phyloP scores from a whole-genome alignment of 441 rosid genomes.

The Melastoma candidum region DNA sequence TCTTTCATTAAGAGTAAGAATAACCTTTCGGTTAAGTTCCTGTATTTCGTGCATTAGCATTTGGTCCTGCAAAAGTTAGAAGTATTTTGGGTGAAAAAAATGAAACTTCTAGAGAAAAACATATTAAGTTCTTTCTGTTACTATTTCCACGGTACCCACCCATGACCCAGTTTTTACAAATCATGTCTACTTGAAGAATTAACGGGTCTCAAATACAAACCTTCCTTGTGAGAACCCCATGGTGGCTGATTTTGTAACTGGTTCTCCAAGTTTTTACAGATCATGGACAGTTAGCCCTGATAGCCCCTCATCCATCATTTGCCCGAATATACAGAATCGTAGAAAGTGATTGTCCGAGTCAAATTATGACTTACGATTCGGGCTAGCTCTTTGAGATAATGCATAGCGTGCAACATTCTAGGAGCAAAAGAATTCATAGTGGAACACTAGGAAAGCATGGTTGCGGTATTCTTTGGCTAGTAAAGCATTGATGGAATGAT shows the following conservation, averaged over 20 bases:
- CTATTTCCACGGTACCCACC: not conserved
- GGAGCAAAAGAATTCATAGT: no score
- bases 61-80: constrained; percentile 43
- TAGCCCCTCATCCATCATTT: constrained; percentile 94
- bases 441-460: no score
- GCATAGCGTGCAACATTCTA: no score
- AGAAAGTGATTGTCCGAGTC: not conserved
- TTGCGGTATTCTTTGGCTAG: no score
- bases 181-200: not conserved
- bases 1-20: constrained; percentile 1
- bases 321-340: constrained; percentile 25
- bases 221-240: constrained; percentile 50
- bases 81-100: not conserved
- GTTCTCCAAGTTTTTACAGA: constrained; percentile 59
- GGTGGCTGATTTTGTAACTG: constrained; percentile 48
- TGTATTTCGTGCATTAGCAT: constrained; percentile 58
- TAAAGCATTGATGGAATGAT: no score
- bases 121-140: not conserved
- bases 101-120: not conserved
- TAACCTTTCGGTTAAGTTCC: constrained; percentile 56
- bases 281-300: constrained; percentile 56
- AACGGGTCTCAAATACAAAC: constrained; percentile 19
- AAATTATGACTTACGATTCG: not conserved
- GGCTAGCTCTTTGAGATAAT: no score
- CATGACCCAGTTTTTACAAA: not conserved